Evolutionary conservation across 2,329 filamentous ascomycete species (phyloP).

Genomic region (Triangularia setosa): DNA sequence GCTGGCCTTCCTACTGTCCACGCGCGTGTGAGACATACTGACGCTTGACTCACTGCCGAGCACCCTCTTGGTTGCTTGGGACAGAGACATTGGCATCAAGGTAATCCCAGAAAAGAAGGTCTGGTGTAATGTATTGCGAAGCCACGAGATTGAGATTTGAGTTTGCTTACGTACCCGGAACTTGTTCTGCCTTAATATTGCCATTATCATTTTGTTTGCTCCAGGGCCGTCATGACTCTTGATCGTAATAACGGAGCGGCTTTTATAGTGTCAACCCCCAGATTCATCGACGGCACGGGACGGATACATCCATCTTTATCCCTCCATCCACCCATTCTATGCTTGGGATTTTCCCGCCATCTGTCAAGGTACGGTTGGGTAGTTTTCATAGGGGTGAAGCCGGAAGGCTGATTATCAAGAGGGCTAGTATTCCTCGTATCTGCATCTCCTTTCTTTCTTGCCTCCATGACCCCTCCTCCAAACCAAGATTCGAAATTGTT

Average conservation of each 20-base stretch:
- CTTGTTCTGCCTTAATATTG: background rate
- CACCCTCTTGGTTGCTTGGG: background rate
- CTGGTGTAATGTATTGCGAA: background rate
- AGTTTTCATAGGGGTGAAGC: background rate
- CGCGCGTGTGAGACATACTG: background rate
- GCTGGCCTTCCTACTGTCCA: background rate
- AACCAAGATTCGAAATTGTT: background rate
- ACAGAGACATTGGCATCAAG: background rate
- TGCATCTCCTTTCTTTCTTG: background rate
- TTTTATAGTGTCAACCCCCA: background rate
- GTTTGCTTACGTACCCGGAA: constrained; percentile 2
- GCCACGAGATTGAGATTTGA: background rate
- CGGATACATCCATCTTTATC: constrained; percentile 3
- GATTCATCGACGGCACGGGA: constrained; percentile 4
- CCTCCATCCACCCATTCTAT: background rate
- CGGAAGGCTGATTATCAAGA: background rate
- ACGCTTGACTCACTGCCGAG: background rate
- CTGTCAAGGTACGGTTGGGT: background rate
- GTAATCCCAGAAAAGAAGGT: background rate
- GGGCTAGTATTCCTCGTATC: background rate
- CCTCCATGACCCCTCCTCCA: background rate
- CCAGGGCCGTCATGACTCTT: background rate
- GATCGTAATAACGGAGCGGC: background rate
- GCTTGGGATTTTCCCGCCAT: background rate
- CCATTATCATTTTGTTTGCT: background rate